Evolutionary conservation across 257 asterid species (phyloP).

Genomic region (Lantana camara): DNA sequence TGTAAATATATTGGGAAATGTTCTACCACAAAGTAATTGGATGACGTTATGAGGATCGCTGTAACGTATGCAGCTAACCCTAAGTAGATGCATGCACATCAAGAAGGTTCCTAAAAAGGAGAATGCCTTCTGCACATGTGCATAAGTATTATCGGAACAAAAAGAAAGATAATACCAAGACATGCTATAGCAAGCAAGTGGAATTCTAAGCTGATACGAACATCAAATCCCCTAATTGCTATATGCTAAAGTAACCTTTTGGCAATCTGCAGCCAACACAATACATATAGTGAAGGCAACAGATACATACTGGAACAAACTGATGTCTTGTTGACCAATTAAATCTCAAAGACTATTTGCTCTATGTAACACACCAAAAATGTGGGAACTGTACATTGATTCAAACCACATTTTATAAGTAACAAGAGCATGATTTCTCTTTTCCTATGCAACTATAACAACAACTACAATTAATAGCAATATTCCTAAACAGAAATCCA

Average conservation of each 20-base stretch:
- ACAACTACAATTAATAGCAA: neutral
- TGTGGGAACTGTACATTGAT: neutral
- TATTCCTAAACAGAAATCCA: neutral
- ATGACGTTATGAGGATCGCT: neutral
- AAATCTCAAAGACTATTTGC: neutral
- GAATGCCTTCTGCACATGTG: neutral
- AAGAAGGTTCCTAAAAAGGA: neutral
- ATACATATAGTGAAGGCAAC: neutral
- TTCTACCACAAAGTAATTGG: neutral
- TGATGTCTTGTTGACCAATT: neutral
- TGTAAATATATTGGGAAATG: neutral
- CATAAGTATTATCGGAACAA: neutral
- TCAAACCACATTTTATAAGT: slow-evolving; percentile 9
- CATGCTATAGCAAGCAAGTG: neutral
- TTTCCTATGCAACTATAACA: neutral
- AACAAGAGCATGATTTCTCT: neutral
- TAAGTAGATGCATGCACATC: neutral
- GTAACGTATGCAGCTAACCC: slow-evolving; percentile 14
- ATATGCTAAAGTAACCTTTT: neutral
- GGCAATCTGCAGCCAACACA: neutral
- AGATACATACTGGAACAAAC: neutral
- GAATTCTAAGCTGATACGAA: neutral
- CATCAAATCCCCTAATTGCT: too few relatives aligned
- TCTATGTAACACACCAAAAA: neutral
- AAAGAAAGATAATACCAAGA: neutral